Evolutionary conservation across 441 rosid species (phyloP), one percentile per base, ranked within the genome.

Genomic region (Populus trichocarpa): DNA sequence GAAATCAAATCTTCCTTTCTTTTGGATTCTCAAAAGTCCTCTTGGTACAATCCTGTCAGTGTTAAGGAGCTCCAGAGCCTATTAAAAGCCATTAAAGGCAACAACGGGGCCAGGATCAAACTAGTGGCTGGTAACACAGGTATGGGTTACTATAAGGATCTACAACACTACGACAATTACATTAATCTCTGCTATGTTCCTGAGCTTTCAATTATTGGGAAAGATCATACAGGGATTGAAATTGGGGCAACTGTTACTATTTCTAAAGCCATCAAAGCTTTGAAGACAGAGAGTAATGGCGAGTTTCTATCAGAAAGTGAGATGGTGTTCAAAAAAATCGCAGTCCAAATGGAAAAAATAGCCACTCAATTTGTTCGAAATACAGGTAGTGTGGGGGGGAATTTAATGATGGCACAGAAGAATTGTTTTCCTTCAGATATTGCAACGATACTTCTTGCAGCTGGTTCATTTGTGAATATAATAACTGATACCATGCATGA

Each of bases 181-280:
- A 83, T 95, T n/a, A 92, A 91, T 77, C 76, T 95, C 75, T 88
- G 88, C 42, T 71, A 80, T 73, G 79, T 95, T 73, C 87, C 83
- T 6, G 89, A 90, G 86, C 88, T 95, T 12, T 86, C 89, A 63
- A 72, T 72, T 67, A 81, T 92, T 61, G 82, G 74, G 74, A 78
- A 68, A 69, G 86, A 81, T 53, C 75, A 75, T 9, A 80, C 79
- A 3, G 96, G 94, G 23, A 78, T 91, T 75, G 92, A 88, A 81
- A 83, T 95, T 42, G 99, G 99, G 64, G 93, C 96, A 66, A 77
- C 86, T 64, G 94, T 91, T 57, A 88, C 97, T n/a, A 92, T 95
- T 70, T 86, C 95, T 64, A 91, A 88, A 78, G 93, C 85, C 35
- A 88, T 95, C 53, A 83, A 81, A 79, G 89, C 88, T 75, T 46